Base-by-base conservation (phyloP, 352 stramenopile species). In the Pythium pyrilobum region DNA sequence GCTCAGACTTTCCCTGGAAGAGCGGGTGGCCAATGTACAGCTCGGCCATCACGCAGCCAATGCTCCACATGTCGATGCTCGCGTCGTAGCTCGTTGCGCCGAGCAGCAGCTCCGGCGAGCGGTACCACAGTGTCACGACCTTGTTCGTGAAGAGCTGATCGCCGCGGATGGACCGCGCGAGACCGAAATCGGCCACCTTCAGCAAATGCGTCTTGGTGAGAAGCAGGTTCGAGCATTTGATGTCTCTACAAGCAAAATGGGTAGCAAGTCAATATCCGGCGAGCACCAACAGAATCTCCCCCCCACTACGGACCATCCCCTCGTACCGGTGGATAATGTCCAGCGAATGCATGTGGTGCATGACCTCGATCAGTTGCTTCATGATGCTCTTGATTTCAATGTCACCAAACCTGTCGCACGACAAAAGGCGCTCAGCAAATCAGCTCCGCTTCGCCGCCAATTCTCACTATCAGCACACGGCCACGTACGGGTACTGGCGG, bases 91-190 rank as follows among this genome's bases (percentile, higher is more conserved):
- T 86, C 2, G 91, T 97, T n/a, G 80, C 91, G 8, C 94, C 91
- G 11, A 98, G 75, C 21, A 98, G 68, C 4, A 98, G 77, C 69
- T 98, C 95, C 0, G 95, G 95, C 4, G 92, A 81, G 0, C 95
- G 79, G 59, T 98, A 98, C 95, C 95, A 98, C 9, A 97, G 67
- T 27, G 95, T 98, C 12, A 97, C 93, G 3, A 98, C 95, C 56
- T 98, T 98, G 82, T 98, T 97, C 11, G 92, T 98, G 52, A 93
- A 95, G 8, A 90, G 65, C 53, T 92, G 79, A 40, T 95, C 85
- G 24, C 83, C 85, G 27, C 78, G 78, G 53, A 93, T 85, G 0
- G 85, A 93, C 20, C 85, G 81, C n/a, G 85, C 82, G 0, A 95
- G 71, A 1, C 85, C 85, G 63, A 93, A 95, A 48, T 95, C 85